Evolutionary conservation across 192 early-diverging fungal species (phyloP).

Genomic region (Spinellus fusiger): DNA sequence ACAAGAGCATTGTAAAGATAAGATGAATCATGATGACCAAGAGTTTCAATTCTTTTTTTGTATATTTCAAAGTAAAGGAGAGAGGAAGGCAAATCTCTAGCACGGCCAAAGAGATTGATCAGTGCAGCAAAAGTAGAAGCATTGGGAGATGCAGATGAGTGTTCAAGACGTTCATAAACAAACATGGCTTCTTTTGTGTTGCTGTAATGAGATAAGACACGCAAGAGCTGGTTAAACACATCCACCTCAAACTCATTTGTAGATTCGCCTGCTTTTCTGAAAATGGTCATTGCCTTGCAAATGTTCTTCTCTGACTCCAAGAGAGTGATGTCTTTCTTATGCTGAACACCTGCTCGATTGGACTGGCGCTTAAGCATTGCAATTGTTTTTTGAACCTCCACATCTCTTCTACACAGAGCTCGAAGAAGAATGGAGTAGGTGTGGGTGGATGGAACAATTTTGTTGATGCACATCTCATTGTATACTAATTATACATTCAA

Average conservation of each 20-base stretch:
- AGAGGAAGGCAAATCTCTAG: conserved; percentile 25
- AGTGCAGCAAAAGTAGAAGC: conserved; percentile 51
- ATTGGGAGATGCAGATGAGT: conserved; percentile 30
- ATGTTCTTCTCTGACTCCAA: conserved; percentile 29
- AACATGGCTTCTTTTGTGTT: conserved; percentile 18
- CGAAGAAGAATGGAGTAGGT: conserved; percentile 26
- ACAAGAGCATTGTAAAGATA: conserved; percentile 36
- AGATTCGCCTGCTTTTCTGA: conserved; percentile 18
- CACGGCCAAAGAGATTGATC: conserved; percentile 40
- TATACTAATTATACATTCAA: conserved; percentile 10
- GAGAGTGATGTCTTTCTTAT: conserved; percentile 12
- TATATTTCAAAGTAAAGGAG: conserved; percentile 24
- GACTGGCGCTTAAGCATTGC: conserved; percentile 26
- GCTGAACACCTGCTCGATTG: conserved; percentile 14
- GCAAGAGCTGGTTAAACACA: conserved; percentile 31
- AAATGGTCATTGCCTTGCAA: conserved; percentile 25
- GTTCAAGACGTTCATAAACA: conserved; percentile 23
- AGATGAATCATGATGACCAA: conserved; percentile 18
- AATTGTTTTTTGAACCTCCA: conserved; percentile 33
- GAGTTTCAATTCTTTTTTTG: background rate
- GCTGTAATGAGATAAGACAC: conserved; percentile 31
- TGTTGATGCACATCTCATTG: conserved; percentile 25
- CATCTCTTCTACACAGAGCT: conserved; percentile 30
- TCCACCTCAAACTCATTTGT: conserved; percentile 26
- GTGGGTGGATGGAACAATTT: conserved; percentile 13